Base-by-base conservation (phyloP, 306 rosid genomes). In the Argentina anserina region DNA sequence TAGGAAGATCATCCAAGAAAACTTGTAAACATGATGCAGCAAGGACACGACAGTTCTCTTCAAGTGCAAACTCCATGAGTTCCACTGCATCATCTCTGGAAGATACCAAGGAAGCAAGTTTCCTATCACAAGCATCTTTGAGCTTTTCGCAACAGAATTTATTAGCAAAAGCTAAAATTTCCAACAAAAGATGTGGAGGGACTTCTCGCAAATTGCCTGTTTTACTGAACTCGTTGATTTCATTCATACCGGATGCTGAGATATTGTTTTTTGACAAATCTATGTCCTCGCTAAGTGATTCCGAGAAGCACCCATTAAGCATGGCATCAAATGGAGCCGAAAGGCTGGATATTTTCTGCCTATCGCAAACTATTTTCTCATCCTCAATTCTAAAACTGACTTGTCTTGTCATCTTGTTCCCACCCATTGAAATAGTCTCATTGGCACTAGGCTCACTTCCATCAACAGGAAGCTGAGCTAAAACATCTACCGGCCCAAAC, bases 221-320 rank as follows among this genome's bases (percentile, higher is more conserved):
- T 75, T 76, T 36, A 73, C 90, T 90, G 75, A 92, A 92, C 68
- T 87, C 84, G 41, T 76, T 85, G 75, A 92, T 84, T 72, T 80
- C 88, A 81, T 84, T 87, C 97, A 92, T 81, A 45, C 96, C 95
- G 8, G 85, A 75, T 71, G 92, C 82, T 47, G 95, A 90, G 73
- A 92, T 81, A 70, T 85, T 75, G 84, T 92, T 90, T 72, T 85
- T 87, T 33, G 98, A 88, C 73, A 92, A 76, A 87, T 92, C 98
- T 69, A 92, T 80, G 43, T 83, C 88, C 80, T 92, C 90, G 4
- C 84, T 74, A 34, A 83, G 71, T 49, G 98, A 92, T 82, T 92
- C 98, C n/a, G 88, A 82, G 82, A 92, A 92, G 72, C 79, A 79
- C 26, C 98, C 98, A 79, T 87, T 92, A 18, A 92, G 88, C 98